phyloP scores from a whole-genome alignment of 768 basidiomycete genomes.

The Boletus eberwhitei region DNA sequence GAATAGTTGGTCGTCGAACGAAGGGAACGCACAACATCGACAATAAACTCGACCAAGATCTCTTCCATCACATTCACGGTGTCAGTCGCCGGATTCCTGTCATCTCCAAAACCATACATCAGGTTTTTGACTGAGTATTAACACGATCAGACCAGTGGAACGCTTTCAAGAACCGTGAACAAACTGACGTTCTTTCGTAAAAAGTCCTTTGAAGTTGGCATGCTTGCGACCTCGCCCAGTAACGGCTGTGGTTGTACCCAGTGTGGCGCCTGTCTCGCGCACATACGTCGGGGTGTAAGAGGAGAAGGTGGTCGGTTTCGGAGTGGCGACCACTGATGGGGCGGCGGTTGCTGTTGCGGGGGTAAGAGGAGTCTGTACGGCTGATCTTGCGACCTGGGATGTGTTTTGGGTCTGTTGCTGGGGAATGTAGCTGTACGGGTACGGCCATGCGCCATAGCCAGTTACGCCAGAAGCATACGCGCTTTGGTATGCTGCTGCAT shows the following conservation, averaged over 20 bases:
- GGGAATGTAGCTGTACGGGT: constrained; percentile 59
- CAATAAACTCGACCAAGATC: constrained; percentile 86
- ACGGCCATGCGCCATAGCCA: constrained; percentile 68
- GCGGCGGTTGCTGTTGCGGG: constrained; percentile 31
- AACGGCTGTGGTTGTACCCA: constrained; percentile 37
- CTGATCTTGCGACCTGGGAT: constrained; percentile 28
- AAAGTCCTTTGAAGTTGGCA: constrained; percentile 69
- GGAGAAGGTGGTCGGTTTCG: constrained; percentile 48
- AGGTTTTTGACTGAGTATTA: constrained; percentile 62
- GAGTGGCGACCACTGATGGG: constrained; percentile 29
- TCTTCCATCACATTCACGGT: constrained; percentile 93
- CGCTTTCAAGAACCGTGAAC: background rate
- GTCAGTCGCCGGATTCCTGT: constrained; percentile 82
- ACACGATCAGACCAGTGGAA: constrained; percentile 12
- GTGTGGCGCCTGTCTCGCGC: constrained; percentile 43
- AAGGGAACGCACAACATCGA: constrained; percentile 69
- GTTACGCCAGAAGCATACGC: constrained; percentile 64
- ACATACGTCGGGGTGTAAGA: constrained; percentile 52
- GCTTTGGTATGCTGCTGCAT: constrained; percentile 42
- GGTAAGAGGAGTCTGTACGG: constrained; percentile 22
- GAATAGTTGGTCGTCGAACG: background rate
- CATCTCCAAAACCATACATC: constrained; percentile 95
- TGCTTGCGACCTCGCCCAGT: constrained; percentile 57
- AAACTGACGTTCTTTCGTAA: constrained; percentile 75
- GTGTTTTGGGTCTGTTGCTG: constrained; percentile 34